phyloP scores from a whole-genome alignment of 108 stramenopile genomes.

The Nitzschia putrida region DNA sequence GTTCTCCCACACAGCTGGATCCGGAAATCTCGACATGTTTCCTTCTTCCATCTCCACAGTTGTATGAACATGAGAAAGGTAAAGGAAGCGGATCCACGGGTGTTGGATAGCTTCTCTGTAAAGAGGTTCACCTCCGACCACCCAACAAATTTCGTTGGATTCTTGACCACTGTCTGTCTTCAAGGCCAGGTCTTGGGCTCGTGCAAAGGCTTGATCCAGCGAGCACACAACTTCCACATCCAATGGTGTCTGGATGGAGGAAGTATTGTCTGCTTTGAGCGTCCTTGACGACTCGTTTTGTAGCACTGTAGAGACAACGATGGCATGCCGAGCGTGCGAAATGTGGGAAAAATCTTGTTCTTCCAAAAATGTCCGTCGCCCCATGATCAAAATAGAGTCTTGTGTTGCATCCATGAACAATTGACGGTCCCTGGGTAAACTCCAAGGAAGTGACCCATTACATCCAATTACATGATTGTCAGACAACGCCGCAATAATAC shows the following conservation, averaged over 20 bases:
- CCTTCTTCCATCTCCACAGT: slow-evolving; percentile 25
- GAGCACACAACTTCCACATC: slow-evolving; percentile 54
- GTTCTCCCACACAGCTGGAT: not conserved
- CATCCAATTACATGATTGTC: slow-evolving; percentile 69
- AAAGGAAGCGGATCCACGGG: slow-evolving; percentile 43
- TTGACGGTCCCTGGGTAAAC: slow-evolving; percentile 56
- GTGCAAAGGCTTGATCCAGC: slow-evolving; percentile 63
- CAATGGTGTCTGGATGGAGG: not conserved
- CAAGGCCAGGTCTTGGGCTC: slow-evolving; percentile 26
- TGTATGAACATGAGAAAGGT: slow-evolving; percentile 53
- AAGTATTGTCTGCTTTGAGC: not conserved
- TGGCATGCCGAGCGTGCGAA: slow-evolving; percentile 57
- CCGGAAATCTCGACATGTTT: slow-evolving; percentile 18
- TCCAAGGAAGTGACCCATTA: slow-evolving; percentile 76
- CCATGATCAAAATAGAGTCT: slow-evolving; percentile 65
- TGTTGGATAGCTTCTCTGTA: slow-evolving; percentile 72
- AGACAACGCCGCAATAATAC: slow-evolving; percentile 73
- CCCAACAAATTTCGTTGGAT: slow-evolving; percentile 53
- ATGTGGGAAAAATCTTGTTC: slow-evolving; percentile 48
- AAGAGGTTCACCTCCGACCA: slow-evolving; percentile 73
- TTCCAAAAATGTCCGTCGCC: slow-evolving; percentile 66
- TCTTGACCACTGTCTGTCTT: not conserved
- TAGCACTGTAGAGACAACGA: slow-evolving; percentile 62
- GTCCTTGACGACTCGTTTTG: not conserved
- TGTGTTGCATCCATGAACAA: slow-evolving; percentile 60